Conservation (phyloP, 2,329 filamentous ascomycete genomes). For the Cyphellophora attinorum region DNA sequence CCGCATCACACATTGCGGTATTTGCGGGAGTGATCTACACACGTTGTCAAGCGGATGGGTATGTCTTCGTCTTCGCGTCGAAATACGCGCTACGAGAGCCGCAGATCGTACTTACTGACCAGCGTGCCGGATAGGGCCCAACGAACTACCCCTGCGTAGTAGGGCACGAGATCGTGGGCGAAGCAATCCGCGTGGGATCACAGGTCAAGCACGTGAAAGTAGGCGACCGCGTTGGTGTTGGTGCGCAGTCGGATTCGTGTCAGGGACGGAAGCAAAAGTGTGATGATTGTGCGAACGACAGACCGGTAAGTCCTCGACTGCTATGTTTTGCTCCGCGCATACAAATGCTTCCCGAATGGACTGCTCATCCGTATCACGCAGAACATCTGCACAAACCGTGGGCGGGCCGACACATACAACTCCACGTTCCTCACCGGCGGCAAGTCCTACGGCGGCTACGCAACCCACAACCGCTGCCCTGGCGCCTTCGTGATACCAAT, state of each 20-base stretch:
- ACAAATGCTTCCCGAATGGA: no score
- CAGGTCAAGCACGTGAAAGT: slow-evolving; percentile 38
- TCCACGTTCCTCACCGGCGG: slow-evolving; percentile 48
- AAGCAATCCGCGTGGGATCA: slow-evolving; percentile 44
- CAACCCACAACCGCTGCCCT: slow-evolving; percentile 44
- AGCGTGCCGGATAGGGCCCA: slow-evolving; percentile 36
- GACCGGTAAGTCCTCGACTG: no score
- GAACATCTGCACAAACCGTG: slow-evolving; percentile 1
- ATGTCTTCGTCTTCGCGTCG: slow-evolving; percentile 25
- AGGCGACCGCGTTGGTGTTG: slow-evolving; percentile 56
- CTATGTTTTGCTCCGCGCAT: no score
- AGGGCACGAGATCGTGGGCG: slow-evolving; percentile 58
- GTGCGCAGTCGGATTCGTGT: slow-evolving; percentile 51
- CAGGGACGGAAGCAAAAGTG: slow-evolving; percentile 36
- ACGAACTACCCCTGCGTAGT: slow-evolving; percentile 41
- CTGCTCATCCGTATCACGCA: neutral
- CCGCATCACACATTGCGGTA: slow-evolving; percentile 54
- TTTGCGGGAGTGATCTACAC: slow-evolving; percentile 53
- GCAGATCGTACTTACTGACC: slow-evolving; percentile 45
- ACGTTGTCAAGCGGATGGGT: slow-evolving; percentile 13
- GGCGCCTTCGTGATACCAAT: slow-evolving; percentile 31
- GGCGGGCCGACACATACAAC: slow-evolving; percentile 47
- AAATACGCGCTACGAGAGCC: neutral
- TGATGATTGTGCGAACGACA: slow-evolving; percentile 44
- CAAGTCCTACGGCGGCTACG: slow-evolving; percentile 59